Evolutionary conservation across 2,329 filamentous ascomycete species (phyloP), one percentile per base, ranked within the genome.

Genomic region (Boeremia lycopersici): DNA sequence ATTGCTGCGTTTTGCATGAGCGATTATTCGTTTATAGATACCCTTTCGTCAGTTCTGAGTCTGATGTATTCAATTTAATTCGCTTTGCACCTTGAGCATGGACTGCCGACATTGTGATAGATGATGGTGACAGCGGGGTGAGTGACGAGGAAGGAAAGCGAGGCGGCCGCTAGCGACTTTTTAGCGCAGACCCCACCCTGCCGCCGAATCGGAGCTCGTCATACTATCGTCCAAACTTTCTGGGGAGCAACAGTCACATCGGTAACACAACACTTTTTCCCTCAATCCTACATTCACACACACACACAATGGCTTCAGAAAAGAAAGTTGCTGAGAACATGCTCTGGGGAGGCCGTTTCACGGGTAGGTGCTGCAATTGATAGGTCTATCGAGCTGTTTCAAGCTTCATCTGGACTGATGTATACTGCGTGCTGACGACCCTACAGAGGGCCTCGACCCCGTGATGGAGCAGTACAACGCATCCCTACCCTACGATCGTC

Each of bases 401-500:
- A n/a, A 40, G 47, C 43, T 47, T 11, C 19, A 30, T 17, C 46
- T 29, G 26, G 34, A 35, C 25, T 10, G 30, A 7, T 26, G 17
- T 28, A 39, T 43, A 55, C 41, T 52, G 38, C 8, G 57, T 52
- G 15, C 60, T 67, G 38, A 68, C 30, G 31, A n/a, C 30, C 26
- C 31, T 34, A 35, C 66, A 89, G 89, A 90, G 79, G 89, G 85
- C 65, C 85, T 93, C 63, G 90, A 96, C 77, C 90, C 91, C 48
- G 83, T 96, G 47, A 96, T 96, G 91, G 83, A 87, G 57, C 82
- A 89, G 63, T 96, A 93, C 81, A 96, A 96, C 74, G 87, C 88
- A 67, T 89, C 85, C 48, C 88, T 96, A 64, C 86, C 85, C 72
- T 93, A 89, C 76, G 91, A 96, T 76, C 86, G 87, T 62, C 81